Evolutionary conservation across 225 moss, liverwort and hornwort genomes (phyloP), one percentile per base, ranked within the genome.

Genomic region (Climacium dendroides): DNA sequence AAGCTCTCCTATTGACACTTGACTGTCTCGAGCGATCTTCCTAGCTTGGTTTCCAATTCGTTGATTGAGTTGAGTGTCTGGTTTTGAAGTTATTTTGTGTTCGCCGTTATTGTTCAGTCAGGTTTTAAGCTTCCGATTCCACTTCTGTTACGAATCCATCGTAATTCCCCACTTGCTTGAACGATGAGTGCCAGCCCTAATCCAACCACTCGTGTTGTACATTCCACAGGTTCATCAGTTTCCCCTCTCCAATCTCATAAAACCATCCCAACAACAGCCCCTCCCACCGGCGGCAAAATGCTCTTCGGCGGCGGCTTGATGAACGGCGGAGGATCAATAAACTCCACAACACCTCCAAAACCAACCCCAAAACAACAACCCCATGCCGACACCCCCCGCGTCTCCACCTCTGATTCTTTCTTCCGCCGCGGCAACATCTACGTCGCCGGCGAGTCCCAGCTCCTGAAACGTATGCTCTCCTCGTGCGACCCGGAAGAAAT

Each of bases 401-500:
- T 66, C 6, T 89, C 92, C 5, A 14, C 63, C 47, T 81, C 91
- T 1, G 94, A 92, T 14, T 19, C 87, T 4, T 90, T 85, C 61
- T 89, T 91, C 57, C 86, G 89, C 11, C 86, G 92, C 58, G 94
- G 91, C 5, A 92, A 91, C 69, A 90, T 92, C 20, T 85, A 87
- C 45, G 86, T 84, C 13, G 95, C 86, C 20, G 92, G 92, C 32
- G 97, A 97, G 53, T 91, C 90, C 28, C 84, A 93, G 50, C 86
- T 92, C 30, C 85, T 94, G 37, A 96, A 92, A 81, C 89, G 89
- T 59, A 95, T 93, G 82, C 89, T 95, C 11, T 88, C 95, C 4
- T 92, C 93, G 60, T 93, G 90, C 45, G 97, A 98, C 80, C 93
- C 98, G 2, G 98, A 98, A 74, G 94, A 95, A 7, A 92, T 98